These are phyloP conservation scores for Penicillium longicatenatum DNA, from an alignment of 495 filamentous ascomycete genomes.

Conservation along the genomic window DNA sequence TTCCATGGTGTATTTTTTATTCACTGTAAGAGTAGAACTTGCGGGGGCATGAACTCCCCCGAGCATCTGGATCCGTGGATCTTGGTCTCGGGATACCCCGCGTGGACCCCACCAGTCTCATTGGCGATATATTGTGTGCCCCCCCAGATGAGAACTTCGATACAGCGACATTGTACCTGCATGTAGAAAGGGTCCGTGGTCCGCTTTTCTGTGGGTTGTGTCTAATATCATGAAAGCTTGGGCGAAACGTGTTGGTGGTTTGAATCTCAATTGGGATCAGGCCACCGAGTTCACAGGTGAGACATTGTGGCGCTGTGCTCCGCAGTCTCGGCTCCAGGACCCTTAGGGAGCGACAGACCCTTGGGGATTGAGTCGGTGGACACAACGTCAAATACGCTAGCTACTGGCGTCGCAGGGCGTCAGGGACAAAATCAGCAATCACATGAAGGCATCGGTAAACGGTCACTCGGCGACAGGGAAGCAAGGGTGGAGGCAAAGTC, in stretches of 20 bases:
- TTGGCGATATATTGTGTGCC: background rate
- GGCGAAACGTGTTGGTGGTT: background rate
- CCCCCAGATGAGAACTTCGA: background rate
- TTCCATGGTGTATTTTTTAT: background rate
- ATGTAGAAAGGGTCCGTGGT: background rate
- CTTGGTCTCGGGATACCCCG: background rate
- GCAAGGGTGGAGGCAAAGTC: background rate
- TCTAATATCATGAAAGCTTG: background rate
- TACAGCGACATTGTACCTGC: background rate
- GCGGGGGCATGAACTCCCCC: background rate
- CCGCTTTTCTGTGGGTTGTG: background rate
- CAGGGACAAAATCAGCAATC: too few relatives aligned
- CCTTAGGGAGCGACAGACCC: background rate
- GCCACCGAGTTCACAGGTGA: background rate
- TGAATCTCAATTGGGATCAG: background rate
- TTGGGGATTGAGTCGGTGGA: background rate
- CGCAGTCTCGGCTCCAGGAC: background rate
- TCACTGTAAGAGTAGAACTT: background rate
- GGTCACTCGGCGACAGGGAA: too few relatives aligned
- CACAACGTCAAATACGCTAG: background rate
- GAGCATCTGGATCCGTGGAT: background rate
- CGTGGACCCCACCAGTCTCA: background rate
- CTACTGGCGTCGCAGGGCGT: background rate
- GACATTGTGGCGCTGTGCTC: conserved; percentile 2
- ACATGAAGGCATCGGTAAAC: too few relatives aligned